phyloP scores from a whole-genome alignment of 2,329 filamentous ascomycete genomes.

The Leptographium wingfieldii region DNA sequence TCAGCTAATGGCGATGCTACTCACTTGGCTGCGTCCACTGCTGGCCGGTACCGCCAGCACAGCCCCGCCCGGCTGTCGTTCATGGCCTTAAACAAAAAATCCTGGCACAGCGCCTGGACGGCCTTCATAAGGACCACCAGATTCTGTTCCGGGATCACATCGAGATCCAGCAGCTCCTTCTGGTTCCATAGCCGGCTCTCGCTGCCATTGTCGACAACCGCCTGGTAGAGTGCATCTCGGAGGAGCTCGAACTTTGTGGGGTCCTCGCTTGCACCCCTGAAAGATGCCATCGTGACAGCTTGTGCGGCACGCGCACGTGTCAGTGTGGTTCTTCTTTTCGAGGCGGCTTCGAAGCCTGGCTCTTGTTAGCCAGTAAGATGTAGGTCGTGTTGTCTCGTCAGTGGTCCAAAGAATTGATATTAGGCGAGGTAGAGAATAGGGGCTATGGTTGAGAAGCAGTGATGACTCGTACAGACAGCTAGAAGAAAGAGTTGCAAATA shows the following conservation, averaged over 20 bases:
- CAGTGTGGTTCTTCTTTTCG: background rate
- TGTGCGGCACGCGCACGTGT: background rate
- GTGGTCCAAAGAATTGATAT: no score
- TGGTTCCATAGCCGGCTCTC: conserved; percentile 42
- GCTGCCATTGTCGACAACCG: conserved; percentile 36
- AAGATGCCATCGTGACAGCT: conserved; percentile 3
- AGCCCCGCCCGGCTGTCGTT: conserved; percentile 28
- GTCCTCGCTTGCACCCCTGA: conserved; percentile 15
- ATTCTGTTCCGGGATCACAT: conserved; percentile 44
- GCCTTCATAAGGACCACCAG: conserved; percentile 40
- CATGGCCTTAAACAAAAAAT: conserved; percentile 44
- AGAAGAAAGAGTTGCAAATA: background rate
- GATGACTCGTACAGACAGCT: background rate
- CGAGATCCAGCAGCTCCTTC: conserved; percentile 42
- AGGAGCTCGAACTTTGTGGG: conserved; percentile 33
- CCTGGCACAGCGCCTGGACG: conserved; percentile 44
- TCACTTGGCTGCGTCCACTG: conserved; percentile 50
- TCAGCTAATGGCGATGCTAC: background rate
- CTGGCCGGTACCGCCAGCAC: conserved; percentile 45
- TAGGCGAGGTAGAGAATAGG: background rate
- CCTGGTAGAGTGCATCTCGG: conserved; percentile 45
- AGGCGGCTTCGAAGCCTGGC: background rate
- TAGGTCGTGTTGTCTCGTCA: no score
- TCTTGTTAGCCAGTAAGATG: background rate
- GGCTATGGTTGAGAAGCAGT: background rate